Evolutionary conservation across 2,329 filamentous ascomycete species (phyloP).

Genomic region (Ophiocordyceps camponoti-floridani): DNA sequence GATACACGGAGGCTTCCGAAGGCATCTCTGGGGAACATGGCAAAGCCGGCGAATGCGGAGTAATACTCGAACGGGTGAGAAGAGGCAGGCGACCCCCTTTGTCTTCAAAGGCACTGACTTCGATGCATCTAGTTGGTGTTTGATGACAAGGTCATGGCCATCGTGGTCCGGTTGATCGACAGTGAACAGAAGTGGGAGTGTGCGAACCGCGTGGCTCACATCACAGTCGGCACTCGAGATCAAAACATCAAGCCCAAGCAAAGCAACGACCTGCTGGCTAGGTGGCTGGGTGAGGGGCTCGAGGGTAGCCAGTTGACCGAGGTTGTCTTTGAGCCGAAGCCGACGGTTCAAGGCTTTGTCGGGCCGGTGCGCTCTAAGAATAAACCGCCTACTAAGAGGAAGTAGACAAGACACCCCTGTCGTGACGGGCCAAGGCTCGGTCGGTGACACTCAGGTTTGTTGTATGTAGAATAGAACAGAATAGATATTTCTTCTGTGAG

Average conservation of each 20-base stretch:
- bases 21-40: slow-evolving; percentile 11
- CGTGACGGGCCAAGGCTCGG: too few relatives aligned
- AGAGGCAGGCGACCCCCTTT: background rate
- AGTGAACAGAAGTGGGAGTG: slow-evolving; percentile 43
- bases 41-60: slow-evolving; percentile 41
- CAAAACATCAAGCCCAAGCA: slow-evolving; percentile 73
- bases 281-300: slow-evolving; percentile 48
- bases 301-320: slow-evolving; percentile 25
- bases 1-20: slow-evolving; percentile 44
- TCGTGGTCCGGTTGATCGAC: slow-evolving; percentile 60
- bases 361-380: background rate
- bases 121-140: slow-evolving; percentile 43
- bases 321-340: slow-evolving; percentile 29
- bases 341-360: slow-evolving; percentile 27
- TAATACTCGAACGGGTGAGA: slow-evolving; percentile 42
- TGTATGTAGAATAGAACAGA: background rate
- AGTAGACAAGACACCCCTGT: too few relatives aligned
- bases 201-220: slow-evolving; percentile 63
- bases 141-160: slow-evolving; percentile 76
- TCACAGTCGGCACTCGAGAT: slow-evolving; percentile 74
- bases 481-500: background rate
- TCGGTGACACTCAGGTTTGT: background rate
- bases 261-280: slow-evolving; percentile 67
- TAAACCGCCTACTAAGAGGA: too few relatives aligned
- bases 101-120: background rate